A percentile compares a stretch with the other conserved stretches of the same genome.
Evolutionary conservation across 805 yeast species (phyloP).

Genomic region (Yamadazyma olivae): DNA sequence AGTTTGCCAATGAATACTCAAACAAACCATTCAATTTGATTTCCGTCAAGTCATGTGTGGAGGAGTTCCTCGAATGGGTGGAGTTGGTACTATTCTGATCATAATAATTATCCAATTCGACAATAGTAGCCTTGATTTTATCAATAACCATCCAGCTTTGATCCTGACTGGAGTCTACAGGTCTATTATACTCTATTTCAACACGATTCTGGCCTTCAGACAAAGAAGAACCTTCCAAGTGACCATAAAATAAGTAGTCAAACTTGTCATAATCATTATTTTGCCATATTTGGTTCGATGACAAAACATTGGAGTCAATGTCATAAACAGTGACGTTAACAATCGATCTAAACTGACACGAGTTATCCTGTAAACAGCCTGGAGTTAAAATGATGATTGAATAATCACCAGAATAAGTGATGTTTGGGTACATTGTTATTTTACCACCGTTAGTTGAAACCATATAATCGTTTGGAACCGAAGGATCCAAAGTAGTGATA

Average conservation of each 20-base stretch:
- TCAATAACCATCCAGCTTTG: slow-evolving; percentile 67
- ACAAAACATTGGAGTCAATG: slow-evolving; percentile 41
- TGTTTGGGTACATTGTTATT: slow-evolving; percentile 62
- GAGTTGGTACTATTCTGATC: slow-evolving; percentile 25
- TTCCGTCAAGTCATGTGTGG: slow-evolving; percentile 15
- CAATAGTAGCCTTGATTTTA: slow-evolving; percentile 50
- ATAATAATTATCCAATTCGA: slow-evolving; percentile 42
- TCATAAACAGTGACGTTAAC: slow-evolving; percentile 71
- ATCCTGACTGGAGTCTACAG: slow-evolving; percentile 18
- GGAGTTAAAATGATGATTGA: slow-evolving; percentile 77
- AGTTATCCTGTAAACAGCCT: slow-evolving; percentile 68
- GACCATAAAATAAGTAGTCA: slow-evolving; percentile 73
- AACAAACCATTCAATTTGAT: slow-evolving; percentile 70
- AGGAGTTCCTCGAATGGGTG: slow-evolving; percentile 12
- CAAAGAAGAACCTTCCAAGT: slow-evolving; percentile 44
- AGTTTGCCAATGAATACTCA: slow-evolving; percentile 75
- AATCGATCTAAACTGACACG: slow-evolving; percentile 70
- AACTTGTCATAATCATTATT: slow-evolving; percentile 78
- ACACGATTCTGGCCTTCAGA: slow-evolving; percentile 27
- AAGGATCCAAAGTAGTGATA: slow-evolving; percentile 18
- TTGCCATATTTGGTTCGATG: slow-evolving; percentile 60
- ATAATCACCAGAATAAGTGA: slow-evolving; percentile 72
- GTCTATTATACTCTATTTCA: slow-evolving; percentile 22
- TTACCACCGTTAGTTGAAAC: slow-evolving; percentile 30
- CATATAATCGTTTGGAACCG: slow-evolving; percentile 20